Evolutionary conservation across 2,329 filamentous ascomycete species (phyloP).

Genomic region (Fusarium abutilonis): DNA sequence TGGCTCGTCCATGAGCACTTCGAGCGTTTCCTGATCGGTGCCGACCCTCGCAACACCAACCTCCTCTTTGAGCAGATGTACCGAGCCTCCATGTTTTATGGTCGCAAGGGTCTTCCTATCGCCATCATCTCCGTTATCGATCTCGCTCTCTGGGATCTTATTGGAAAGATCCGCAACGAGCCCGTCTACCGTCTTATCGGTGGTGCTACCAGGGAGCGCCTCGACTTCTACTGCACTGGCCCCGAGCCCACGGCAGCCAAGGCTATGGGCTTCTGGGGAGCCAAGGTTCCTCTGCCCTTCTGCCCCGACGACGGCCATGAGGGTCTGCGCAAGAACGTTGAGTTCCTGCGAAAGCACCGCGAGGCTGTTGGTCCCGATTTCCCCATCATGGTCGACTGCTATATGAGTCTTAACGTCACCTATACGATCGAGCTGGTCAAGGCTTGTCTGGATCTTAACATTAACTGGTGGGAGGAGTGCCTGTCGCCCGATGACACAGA

Average conservation of each 20-base stretch:
- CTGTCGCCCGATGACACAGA: slow-evolving; percentile 91
- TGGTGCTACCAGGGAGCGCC: slow-evolving; percentile 82
- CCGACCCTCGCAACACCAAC: slow-evolving; percentile 91
- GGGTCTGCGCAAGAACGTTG: slow-evolving; percentile 87
- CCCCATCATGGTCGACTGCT: slow-evolving; percentile 94
- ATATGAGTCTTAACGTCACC: slow-evolving; percentile 92
- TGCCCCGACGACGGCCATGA: slow-evolving; percentile 86
- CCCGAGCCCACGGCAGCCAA: slow-evolving; percentile 84
- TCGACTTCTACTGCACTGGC: slow-evolving; percentile 95
- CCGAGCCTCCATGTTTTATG: slow-evolving; percentile 94
- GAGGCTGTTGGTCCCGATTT: slow-evolving; percentile 89
- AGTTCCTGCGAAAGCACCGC: slow-evolving; percentile 85
- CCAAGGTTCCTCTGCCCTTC: slow-evolving; percentile 89
- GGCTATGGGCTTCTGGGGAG: slow-evolving; percentile 88
- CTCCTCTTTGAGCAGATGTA: slow-evolving; percentile 97
- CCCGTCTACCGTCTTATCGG: slow-evolving; percentile 96
- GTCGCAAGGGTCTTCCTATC: slow-evolving; percentile 87
- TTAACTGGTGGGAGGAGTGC: slow-evolving; percentile 98
- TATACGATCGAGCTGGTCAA: slow-evolving; percentile 94
- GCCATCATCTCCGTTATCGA: slow-evolving; percentile 96
- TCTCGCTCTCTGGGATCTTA: slow-evolving; percentile 89
- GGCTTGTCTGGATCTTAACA: slow-evolving; percentile 82
- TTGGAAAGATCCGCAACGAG: slow-evolving; percentile 90
- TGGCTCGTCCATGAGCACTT: slow-evolving; percentile 96
- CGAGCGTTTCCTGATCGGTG: slow-evolving; percentile 87